Evolutionary conservation across 352 stramenopile genomes (phyloP).

Genomic region (Globisporangium cylindrosporum): DNA sequence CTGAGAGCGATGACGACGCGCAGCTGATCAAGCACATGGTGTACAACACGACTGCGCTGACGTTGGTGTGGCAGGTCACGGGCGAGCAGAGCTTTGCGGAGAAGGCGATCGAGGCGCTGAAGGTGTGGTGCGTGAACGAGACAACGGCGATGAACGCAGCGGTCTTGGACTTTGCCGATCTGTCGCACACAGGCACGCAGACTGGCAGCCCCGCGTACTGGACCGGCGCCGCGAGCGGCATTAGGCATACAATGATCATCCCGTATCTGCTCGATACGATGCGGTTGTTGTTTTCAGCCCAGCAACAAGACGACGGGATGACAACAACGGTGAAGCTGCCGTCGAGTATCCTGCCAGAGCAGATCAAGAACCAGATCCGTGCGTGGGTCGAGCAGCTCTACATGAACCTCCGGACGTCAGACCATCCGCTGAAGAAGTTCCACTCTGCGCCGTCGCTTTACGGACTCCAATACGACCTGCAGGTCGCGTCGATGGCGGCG

Average conservation of each 20-base stretch:
- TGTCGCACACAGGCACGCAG: conserved; percentile 29
- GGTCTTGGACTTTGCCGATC: conserved; percentile 31
- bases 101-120: conserved; percentile 27
- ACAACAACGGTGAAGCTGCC: neutral
- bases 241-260: conserved; percentile 32
- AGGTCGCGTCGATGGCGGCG: conserved; percentile 36
- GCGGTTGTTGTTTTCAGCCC: conserved; percentile 24
- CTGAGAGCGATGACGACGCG: conserved; percentile 16
- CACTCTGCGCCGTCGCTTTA: conserved; percentile 30
- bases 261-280: conserved; percentile 38
- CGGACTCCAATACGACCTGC: conserved; percentile 44
- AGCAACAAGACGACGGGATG: neutral
- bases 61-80: conserved; percentile 34
- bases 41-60: conserved; percentile 46
- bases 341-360: neutral
- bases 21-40: conserved; percentile 40
- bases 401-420: conserved; percentile 18
- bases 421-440: conserved; percentile 25
- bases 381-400: conserved; percentile 30
- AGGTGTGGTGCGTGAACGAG: conserved; percentile 34
- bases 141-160: conserved; percentile 26
- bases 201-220: conserved; percentile 18
- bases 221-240: conserved; percentile 21
- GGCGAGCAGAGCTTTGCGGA: conserved; percentile 29
- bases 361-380: conserved; percentile 16